Base-by-base conservation (phyloP, 805 yeast species). In the Candida xiaguanensis region DNA sequence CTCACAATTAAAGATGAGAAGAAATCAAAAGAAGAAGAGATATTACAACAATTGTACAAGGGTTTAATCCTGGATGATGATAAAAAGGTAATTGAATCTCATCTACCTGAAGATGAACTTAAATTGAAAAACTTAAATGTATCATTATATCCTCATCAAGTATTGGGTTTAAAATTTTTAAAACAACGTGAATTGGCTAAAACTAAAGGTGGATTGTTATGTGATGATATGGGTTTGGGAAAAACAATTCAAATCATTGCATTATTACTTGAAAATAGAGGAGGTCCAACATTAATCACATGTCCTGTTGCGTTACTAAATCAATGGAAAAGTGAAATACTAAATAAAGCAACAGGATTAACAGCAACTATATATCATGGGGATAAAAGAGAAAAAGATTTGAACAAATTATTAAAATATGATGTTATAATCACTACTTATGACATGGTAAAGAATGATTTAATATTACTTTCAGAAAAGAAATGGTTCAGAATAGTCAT, bases 211-310 rank as follows among this genome's bases (percentile, higher is more conserved):
- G 35, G 35, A 20, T 32, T 32, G 18, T 22, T 32, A 8, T 32
- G 35, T 22, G 99, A 91, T 65, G 99, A 91, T 59, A 91, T 91
- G 99, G 99, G 95, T 4, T 70, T 91, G 34, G 99, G 99, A 42
- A 91, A 91, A 58, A 91, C 98, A 0, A 83, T 95, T 56, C 98
- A 91, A 63, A 96, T 93, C 19, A 90, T 91, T 62, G 88, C 97
- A 1, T 80, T 83, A 53, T 70, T 91, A 53, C 86, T 86, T 54
- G 82, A 85, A 49, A 55, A 59, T 13, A 72, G 70, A 12, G 56
- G 59, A 1, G 45, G 43, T 14, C 96, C 96, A 1, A 97, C 91
- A 67, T 66, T 91, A 42, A 84, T 93, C 24, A 91, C 93, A 19
- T 97, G 93, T 22, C 98, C 99, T 1, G 78, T 96, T 0, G 90